Percentiles rank a stretch among this genome's conserved stretches.
These are phyloP conservation scores for Cymbopogon citratus DNA, from an alignment of 176 grass and related monocot genomes.

Conservation along the genomic window DNA sequence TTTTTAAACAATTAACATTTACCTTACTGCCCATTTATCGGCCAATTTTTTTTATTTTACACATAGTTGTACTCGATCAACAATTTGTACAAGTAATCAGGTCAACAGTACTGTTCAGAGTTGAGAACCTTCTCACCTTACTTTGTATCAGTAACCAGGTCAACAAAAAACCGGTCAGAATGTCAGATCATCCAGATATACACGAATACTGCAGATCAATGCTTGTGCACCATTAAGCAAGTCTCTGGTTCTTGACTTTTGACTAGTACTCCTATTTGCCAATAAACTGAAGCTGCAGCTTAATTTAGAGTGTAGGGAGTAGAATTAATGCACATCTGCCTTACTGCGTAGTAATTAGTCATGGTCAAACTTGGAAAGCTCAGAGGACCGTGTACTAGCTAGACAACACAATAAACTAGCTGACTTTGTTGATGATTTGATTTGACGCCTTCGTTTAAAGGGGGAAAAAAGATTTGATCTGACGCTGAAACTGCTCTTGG, in stretches of 20 bases:
- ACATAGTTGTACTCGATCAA: neutral
- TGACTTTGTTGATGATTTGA: slow-evolving; percentile 8
- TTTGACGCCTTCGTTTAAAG: neutral
- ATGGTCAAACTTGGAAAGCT: slow-evolving; percentile 12
- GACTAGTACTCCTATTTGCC: slow-evolving; percentile 5
- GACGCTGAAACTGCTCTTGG: slow-evolving; percentile 21
- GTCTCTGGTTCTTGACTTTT: slow-evolving; percentile 12
- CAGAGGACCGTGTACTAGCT: neutral
- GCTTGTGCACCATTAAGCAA: slow-evolving; percentile 4
- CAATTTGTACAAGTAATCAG: neutral
- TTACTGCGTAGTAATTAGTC: neutral
- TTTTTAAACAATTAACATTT: neutral
- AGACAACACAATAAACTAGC: neutral
- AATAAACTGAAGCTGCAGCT: neutral
- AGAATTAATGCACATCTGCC: neutral
- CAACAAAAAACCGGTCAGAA: slow-evolving; percentile 15
- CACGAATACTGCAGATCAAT: neutral
- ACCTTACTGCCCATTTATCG: neutral
- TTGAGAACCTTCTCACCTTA: slow-evolving; percentile 13
- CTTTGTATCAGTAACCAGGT: slow-evolving; percentile 5
- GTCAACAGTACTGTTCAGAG: neutral
- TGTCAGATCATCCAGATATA: neutral
- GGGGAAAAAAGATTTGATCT: neutral
- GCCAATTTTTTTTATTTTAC: neutral
- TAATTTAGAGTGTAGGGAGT: neutral